Evolutionary conservation across 257 asterid species (phyloP).

Genomic region (Plantago ovata): DNA sequence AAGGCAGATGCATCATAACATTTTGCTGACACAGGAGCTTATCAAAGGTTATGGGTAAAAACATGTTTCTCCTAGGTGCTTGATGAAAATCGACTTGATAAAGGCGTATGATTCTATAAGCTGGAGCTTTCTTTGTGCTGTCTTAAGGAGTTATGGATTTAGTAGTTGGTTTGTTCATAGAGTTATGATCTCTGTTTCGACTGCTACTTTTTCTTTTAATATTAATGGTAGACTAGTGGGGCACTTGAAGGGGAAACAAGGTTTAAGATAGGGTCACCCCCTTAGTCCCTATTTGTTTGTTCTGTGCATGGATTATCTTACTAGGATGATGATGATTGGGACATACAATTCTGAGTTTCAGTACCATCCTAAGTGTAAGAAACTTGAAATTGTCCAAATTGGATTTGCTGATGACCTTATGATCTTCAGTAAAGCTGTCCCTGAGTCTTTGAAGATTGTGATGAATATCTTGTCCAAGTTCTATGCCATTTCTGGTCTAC

Average conservation of each 20-base stretch:
- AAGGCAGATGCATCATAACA: too few species aligned
- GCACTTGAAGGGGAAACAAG: neutral
- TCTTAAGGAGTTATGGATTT: too few species aligned
- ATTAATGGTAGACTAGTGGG: neutral
- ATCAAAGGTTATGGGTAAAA: too few species aligned
- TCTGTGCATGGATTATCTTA: too few species aligned
- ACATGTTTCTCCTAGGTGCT: too few species aligned
- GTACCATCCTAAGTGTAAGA: neutral
- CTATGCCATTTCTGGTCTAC: neutral
- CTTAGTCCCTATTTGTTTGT: neutral
- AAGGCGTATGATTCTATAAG: too few species aligned
- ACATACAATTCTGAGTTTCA: neutral
- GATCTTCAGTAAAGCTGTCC: neutral
- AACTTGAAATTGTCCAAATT: neutral
- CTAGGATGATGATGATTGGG: neutral
- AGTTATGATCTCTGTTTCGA: too few species aligned
- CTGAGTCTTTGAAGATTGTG: neutral
- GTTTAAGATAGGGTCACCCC: neutral
- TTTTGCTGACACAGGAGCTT: too few species aligned
- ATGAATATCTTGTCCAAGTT: neutral
- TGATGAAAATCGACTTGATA: too few species aligned
- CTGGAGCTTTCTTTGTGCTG: too few species aligned
- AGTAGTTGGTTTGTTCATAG: too few species aligned
- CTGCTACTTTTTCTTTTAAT: neutral
- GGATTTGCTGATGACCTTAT: neutral